Evolutionary conservation across 768 basidiomycete genomes (phyloP).

Genomic region (Termitomyces sp.): DNA sequence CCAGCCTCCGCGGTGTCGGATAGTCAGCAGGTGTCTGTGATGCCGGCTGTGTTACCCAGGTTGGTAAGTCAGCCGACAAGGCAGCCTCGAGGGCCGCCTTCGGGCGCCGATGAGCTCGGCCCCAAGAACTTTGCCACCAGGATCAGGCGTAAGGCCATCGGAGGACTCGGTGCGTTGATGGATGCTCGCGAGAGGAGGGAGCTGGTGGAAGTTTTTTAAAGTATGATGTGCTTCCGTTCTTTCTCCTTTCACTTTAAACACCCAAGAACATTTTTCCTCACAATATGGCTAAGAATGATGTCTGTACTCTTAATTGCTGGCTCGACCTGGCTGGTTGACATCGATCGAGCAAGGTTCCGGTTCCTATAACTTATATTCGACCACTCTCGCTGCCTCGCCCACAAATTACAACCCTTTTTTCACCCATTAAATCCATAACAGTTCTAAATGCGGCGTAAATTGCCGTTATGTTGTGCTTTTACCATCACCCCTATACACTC

Average conservation of each 20-base stretch:
- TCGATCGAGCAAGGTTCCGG: slow-evolving; percentile 9
- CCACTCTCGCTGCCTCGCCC: slow-evolving; percentile 7
- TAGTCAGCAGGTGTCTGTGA: slow-evolving; percentile 29
- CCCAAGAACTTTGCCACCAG: slow-evolving; percentile 87
- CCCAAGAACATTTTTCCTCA: neutral
- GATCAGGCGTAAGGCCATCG: slow-evolving; percentile 80
- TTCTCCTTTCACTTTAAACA: slow-evolving; percentile 11
- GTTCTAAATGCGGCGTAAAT: slow-evolving; percentile 8
- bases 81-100: slow-evolving; percentile 86
- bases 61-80: slow-evolving; percentile 68
- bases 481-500: slow-evolving; percentile 17
- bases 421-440: slow-evolving; percentile 9
- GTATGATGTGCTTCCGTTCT: slow-evolving; percentile 13
- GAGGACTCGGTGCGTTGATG: slow-evolving; percentile 73
- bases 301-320: slow-evolving; percentile 10
- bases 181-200: slow-evolving; percentile 78
- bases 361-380: slow-evolving; percentile 10
- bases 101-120: slow-evolving; percentile 79
- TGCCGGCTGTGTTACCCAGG: slow-evolving; percentile 45
- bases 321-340: slow-evolving; percentile 12
- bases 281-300: slow-evolving; percentile 9
- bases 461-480: slow-evolving; percentile 11
- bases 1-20: slow-evolving; percentile 43
- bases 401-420: slow-evolving; percentile 1
- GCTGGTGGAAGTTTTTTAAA: slow-evolving; percentile 63